A percentile compares a stretch with the other conserved stretches of the same genome.
These are phyloP conservation scores for Fomitopsis palustris DNA, from an alignment of 1,284 basidiomycete genomes.

Conservation along the genomic window DNA sequence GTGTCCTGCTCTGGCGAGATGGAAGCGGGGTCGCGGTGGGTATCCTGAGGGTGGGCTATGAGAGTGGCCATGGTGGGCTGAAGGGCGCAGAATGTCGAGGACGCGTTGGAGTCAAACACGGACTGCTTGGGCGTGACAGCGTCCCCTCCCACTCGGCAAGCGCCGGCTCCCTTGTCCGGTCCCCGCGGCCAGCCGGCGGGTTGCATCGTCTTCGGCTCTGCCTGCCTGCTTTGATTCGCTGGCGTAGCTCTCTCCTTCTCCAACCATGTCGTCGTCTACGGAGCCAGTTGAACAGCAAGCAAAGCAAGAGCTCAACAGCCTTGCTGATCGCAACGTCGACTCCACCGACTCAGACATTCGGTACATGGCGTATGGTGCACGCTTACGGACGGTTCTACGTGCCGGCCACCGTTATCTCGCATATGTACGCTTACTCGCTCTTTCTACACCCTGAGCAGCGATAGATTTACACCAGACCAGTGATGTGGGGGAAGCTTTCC, in stretches of 20 bases:
- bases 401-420: constrained; percentile 79
- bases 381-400: constrained; percentile 72
- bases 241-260: not conserved
- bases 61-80: constrained; percentile 30
- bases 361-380: constrained; percentile 77
- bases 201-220: not conserved
- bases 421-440: constrained; percentile 53
- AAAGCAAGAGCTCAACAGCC: constrained; percentile 45
- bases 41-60: constrained; percentile 31
- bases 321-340: constrained; percentile 62
- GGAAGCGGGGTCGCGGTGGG: constrained; percentile 28
- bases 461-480: constrained; percentile 56
- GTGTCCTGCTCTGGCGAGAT: constrained; percentile 31
- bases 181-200: not conserved
- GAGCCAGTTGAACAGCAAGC: constrained; percentile 34
- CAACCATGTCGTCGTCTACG: constrained; percentile 10
- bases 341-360: constrained; percentile 60
- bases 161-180: constrained; percentile 2
- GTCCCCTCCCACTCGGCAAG: constrained; percentile 3
- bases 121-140: not conserved
- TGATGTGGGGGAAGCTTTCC: constrained; percentile 91
- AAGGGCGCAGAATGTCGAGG: constrained; percentile 10
- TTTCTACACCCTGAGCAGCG: constrained; percentile 14
- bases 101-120: constrained; percentile 10
- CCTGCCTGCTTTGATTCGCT: constrained; percentile 4